Base-by-base conservation (phyloP, 352 stramenopile genomes). In the Globisporangium okanoganense region DNA sequence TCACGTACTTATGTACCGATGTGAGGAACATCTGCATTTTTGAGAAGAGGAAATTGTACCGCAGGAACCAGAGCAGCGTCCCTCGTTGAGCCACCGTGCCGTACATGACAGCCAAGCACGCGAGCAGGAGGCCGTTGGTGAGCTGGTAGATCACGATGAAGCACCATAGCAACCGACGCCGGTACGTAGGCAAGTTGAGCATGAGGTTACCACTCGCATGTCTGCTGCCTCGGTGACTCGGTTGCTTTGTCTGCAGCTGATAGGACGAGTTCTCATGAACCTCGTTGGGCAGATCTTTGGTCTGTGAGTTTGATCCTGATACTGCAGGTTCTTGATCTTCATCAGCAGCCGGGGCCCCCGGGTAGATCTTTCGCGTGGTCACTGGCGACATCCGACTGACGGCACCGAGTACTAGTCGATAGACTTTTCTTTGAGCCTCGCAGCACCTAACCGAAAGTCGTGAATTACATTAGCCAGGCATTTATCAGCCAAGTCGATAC, bases 31-130 rank as follows among this genome's bases (percentile, higher is more conserved):
- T 12, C 18, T 48, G 58, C 0, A 29, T 43, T 8, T 64, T 29
- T 9, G 60, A 65, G 44, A 71, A 71, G 10, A 71, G 62, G 51
- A 65, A 71, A 24, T 62, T 60, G 36, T 59, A 48, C 1, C 44
- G 43, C 13, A 61, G 31, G 3, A 61, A 64, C 55, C 61, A 71
- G 7, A 71, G 61, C 10, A 67, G 25, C 43, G 65, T 55, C 20
- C 27, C 35, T 22, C 33, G 65, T 4, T 3, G 44, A 24, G 2
- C 16, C 8, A 51, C 58, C 5, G 33, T 50, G 47, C 58, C 40
- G 48, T 64, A 64, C 58, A 64, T 62, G 4, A n/a, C 44, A 1
- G 56, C 27, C 31, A 55, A 25, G 22, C 44, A 56, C 20, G 56
- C 29, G 56, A 62, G 56, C 31, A 62, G 20, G n/a, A 38, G 14